These are phyloP conservation scores for Blepharisma undulans DNA, from an alignment of 169 alveolate genomes.

Conservation along the genomic window DNA sequence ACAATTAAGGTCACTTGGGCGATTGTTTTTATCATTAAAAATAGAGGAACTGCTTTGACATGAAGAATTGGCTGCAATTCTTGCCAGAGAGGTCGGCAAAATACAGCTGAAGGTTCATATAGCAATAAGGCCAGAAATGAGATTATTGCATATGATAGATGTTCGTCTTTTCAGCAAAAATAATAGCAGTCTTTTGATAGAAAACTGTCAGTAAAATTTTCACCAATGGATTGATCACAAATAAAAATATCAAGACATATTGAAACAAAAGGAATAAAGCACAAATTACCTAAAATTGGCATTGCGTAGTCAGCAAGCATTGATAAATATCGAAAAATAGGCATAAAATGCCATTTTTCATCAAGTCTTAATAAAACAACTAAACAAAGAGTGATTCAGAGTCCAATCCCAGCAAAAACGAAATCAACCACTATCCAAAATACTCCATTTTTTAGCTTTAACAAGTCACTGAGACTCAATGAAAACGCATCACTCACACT, in stretches of 20 bases:
- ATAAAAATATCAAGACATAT: neutral
- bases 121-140: neutral
- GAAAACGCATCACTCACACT: neutral
- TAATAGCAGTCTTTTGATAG: neutral
- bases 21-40: constrained; percentile 30
- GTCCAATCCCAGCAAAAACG: neutral
- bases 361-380: neutral
- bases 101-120: neutral
- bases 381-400: neutral
- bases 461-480: neutral
- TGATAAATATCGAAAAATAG: neutral
- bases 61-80: constrained; percentile 23
- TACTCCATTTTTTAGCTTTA: neutral
- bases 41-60: neutral
- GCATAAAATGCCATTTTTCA: neutral
- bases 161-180: neutral
- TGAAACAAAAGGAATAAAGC: constrained; percentile 12
- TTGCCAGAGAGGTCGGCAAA: constrained; percentile 20
- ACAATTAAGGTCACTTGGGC: constrained; percentile 17
- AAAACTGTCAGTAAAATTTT: neutral
- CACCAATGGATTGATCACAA: neutral
- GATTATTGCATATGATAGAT: neutral
- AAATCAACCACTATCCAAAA: neutral
- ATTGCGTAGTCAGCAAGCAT: neutral
- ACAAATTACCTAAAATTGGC: constrained; percentile 1